phyloP scores from a whole-genome alignment of 106 monocot genomes.

The Iris macrosiphon region DNA sequence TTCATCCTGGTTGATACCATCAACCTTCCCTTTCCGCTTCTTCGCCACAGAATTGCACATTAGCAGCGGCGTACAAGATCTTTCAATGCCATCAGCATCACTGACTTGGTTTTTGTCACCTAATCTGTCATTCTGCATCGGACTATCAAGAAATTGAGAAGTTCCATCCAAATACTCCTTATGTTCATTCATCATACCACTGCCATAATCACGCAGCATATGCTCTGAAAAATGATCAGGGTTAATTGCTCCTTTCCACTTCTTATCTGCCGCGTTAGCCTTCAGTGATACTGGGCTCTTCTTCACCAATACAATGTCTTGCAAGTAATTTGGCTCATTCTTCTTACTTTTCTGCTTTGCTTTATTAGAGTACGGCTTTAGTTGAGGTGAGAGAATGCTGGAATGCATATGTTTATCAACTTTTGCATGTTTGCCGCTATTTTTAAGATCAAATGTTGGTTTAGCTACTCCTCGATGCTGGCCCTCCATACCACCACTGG shows the following conservation, averaged over 20 bases:
- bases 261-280: conserved; percentile 27
- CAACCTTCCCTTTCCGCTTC: conserved; percentile 50
- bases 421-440: conserved; percentile 25
- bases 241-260: conserved; percentile 19
- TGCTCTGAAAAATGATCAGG: conserved; percentile 16
- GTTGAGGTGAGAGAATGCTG: conserved; percentile 3
- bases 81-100: conserved; percentile 23
- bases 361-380: conserved; percentile 21
- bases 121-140: conserved; percentile 8
- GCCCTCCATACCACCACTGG: conserved; percentile 8
- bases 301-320: conserved; percentile 25
- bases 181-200: conserved; percentile 18
- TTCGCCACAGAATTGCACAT: conserved; percentile 37
- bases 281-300: conserved; percentile 20
- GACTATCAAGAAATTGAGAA: conserved; percentile 12
- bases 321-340: conserved; percentile 16
- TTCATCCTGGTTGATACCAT: conserved; percentile 16
- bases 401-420: conserved; percentile 14
- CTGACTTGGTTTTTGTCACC: conserved; percentile 9
- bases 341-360: conserved; percentile 36
- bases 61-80: conserved; percentile 16
- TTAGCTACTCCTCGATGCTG: conserved; percentile 11
- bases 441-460: conserved; percentile 24
- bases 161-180: conserved; percentile 22
- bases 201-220: conserved; percentile 21